Evolutionary conservation across 805 yeast species (phyloP).

Genomic region (Myxozyma lipomycoides): DNA sequence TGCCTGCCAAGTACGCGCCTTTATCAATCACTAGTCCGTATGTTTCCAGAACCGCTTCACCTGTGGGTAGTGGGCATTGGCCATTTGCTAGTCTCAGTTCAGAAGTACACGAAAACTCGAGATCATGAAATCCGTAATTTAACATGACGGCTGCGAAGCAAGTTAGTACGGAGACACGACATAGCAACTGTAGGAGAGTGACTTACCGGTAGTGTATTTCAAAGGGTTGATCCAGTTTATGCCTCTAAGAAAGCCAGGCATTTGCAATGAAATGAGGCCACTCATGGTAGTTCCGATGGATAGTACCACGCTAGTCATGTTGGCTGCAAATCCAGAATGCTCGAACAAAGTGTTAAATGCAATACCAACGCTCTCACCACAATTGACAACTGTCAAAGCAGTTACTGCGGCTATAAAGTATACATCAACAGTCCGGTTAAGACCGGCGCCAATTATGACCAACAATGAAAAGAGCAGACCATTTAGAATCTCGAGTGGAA

Average conservation of each 20-base stretch:
- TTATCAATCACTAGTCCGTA: conserved; percentile 42
- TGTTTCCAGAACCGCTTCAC: conserved; percentile 52
- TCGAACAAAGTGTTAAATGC: conserved; percentile 67
- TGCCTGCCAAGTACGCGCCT: conserved; percentile 28
- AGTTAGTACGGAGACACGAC: no score
- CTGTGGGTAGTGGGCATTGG: conserved; percentile 50
- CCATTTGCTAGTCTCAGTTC: conserved; percentile 36
- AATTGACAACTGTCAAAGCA: conserved; percentile 52
- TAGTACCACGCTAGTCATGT: conserved; percentile 60
- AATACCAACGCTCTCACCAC: conserved; percentile 85
- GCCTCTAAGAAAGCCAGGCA: conserved; percentile 65
- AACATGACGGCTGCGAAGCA: conserved; percentile 12
- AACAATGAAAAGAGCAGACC: conserved; percentile 57
- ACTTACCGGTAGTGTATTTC: conserved; percentile 54
- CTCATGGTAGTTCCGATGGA: conserved; percentile 78
- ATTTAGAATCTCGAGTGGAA: conserved; percentile 62
- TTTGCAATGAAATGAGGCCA: conserved; percentile 74
- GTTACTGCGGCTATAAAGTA: conserved; percentile 62
- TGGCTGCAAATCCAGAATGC: conserved; percentile 78
- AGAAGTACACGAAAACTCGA: conserved; percentile 50
- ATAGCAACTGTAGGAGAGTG: no score
- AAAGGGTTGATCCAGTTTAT: conserved; percentile 75
- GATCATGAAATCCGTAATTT: conserved; percentile 47
- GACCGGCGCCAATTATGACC: conserved; percentile 65
- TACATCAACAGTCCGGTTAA: conserved; percentile 63